These are phyloP conservation scores for Botrytis squamosa DNA, from an alignment of 2,329 filamentous ascomycete genomes.

Conservation along the genomic window DNA sequence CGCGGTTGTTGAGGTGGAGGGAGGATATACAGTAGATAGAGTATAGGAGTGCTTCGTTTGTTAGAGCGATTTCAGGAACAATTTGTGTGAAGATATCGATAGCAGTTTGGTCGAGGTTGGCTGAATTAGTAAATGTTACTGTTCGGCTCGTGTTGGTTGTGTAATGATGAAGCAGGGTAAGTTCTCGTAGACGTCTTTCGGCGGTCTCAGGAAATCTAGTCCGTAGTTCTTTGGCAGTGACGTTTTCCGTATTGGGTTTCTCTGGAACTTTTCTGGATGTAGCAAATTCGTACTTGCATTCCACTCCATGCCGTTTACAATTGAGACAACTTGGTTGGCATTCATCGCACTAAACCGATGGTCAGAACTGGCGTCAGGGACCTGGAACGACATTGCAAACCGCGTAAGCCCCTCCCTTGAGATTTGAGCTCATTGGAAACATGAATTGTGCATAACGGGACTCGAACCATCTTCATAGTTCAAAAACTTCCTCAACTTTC, in stretches of 20 bases:
- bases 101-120: not conserved
- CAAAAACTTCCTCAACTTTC: not conserved
- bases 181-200: slow-evolving; percentile 28
- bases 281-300: slow-evolving; percentile 24
- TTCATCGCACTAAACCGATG: slow-evolving; percentile 30
- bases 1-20: not conserved
- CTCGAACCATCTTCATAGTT: too few species aligned
- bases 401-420: not conserved
- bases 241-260: not conserved
- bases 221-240: not conserved
- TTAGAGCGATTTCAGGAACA: slow-evolving; percentile 27
- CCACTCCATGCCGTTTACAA: slow-evolving; percentile 27
- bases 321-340: slow-evolving; percentile 28
- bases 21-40: not conserved
- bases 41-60: not conserved
- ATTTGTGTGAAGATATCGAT: slow-evolving; percentile 15
- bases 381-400: not conserved
- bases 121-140: slow-evolving; percentile 7
- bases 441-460: not conserved
- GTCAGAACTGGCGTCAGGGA: not conserved
- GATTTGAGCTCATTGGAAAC: not conserved
- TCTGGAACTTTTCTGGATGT: not conserved
- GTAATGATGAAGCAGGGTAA: slow-evolving; percentile 31
- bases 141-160: slow-evolving; percentile 26
- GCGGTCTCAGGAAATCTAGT: slow-evolving; percentile 25